A percentile compares a stretch with the other conserved stretches of the same genome.
These are phyloP conservation scores for Sphenostylis stenocarpa DNA, from an alignment of 306 rosid species.

Conservation along the genomic window DNA sequence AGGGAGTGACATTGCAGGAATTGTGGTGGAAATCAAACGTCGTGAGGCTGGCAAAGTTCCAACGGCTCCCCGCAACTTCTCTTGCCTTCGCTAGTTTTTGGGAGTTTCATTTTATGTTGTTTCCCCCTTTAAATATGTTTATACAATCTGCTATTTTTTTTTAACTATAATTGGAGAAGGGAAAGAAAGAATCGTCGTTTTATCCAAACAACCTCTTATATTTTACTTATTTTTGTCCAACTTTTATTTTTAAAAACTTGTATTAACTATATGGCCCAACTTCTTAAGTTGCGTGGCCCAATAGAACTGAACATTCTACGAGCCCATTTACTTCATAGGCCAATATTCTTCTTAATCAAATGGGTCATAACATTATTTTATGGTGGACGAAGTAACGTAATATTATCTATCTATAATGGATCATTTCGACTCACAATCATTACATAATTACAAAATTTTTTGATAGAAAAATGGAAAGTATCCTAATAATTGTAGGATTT, in stretches of 20 bases:
- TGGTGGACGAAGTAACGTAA: no score
- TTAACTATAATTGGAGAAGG: not conserved
- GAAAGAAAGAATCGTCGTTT: not conserved
- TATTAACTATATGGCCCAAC: not conserved
- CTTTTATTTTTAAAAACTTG: no score
- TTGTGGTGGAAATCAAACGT: conserved; percentile 37
- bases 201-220: no score
- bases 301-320: not conserved
- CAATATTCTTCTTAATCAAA: no score
- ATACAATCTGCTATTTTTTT: not conserved
- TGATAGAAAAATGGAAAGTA: no score
- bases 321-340: not conserved
- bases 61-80: conserved; percentile 39
- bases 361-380: no score
- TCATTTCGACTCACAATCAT: no score
- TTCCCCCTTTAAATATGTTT: conserved; percentile 23
- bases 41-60: conserved; percentile 31
- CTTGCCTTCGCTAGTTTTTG: conserved; percentile 21
- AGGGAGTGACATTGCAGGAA: conserved; percentile 43
- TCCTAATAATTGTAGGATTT: no score
- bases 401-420: no score
- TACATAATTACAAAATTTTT: no score
- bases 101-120: not conserved
- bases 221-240: no score
- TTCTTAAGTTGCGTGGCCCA: not conserved